Percentiles rank a stretch among this genome's conserved stretches.
These are phyloP conservation scores for Oryza officinalis DNA, from an alignment of 176 grass and related monocot genomes.

Conservation along the genomic window DNA sequence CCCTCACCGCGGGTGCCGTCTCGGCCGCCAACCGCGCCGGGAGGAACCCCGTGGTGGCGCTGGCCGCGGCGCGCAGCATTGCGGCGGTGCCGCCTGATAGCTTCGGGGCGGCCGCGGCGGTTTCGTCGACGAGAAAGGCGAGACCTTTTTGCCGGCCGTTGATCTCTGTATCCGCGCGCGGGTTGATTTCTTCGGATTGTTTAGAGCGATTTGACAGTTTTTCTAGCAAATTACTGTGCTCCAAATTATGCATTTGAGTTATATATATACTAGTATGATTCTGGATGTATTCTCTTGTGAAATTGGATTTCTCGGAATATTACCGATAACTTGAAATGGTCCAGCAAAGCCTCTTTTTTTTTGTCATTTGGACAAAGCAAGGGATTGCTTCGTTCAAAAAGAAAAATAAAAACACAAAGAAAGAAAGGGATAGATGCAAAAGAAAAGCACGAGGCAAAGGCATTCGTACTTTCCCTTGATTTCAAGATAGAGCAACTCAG, in stretches of 20 bases:
- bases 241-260: background rate
- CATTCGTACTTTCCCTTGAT: background rate
- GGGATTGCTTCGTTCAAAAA: background rate
- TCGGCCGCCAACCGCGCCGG: conserved; percentile 22
- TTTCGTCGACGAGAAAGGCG: background rate
- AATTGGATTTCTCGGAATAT: background rate
- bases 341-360: background rate
- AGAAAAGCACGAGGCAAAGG: conserved; percentile 23
- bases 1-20: background rate
- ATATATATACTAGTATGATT: background rate
- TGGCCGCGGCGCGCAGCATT: conserved; percentile 49
- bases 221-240: background rate
- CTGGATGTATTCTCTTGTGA: background rate
- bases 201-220: background rate
- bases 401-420: background rate
- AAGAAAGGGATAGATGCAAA: conserved; percentile 5
- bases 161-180: background rate
- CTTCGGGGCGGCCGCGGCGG: background rate
- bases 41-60: conserved; percentile 25
- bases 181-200: background rate
- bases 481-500: conserved; percentile 18
- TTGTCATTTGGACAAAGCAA: conserved; percentile 23
- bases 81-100: background rate
- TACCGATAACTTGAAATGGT: background rate
- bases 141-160: background rate